Evolutionary conservation across 768 basidiomycete species (phyloP), one percentile per base, ranked within the genome.

Genomic region (Cyclocybe aegerita): DNA sequence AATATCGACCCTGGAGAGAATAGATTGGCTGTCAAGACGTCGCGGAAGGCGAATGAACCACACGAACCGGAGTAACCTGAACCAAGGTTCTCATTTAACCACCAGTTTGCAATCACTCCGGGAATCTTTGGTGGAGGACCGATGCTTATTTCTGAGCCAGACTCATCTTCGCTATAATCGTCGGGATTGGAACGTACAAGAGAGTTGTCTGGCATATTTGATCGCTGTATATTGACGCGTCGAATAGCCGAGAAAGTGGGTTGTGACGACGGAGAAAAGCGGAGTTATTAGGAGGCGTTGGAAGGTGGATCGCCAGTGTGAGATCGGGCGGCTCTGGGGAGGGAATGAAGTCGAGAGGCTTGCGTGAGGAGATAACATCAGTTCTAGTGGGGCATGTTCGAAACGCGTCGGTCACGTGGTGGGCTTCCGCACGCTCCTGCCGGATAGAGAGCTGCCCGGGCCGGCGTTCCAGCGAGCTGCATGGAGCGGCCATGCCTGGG

Each of bases 11-110:
- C 88, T 90, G 55, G 17, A 36, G 10, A 40, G 16, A 29, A 29
- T 29, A 9, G 31, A 30, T 37, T 23, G 16, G 14, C 23, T 7
- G 3, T 2, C 10, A 40, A 15, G 9, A 11, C 23, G 14, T 47
- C 16, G 14, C 8, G 12, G 30, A 4, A 50, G 23, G 39, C 5
- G 6, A 43, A 23, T n/a, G 9, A 39, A 16, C 9, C 42, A 46
- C 12, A 61, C 74, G 50, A 50, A 83, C 88, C 88, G 53, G 87
- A 88, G 61, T 85, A 90, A 2, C 88, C 88, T 39, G 86, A 82
- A 16, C 88, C 88, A 29, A 90, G 71, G 12, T 70, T 73, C 34
- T 81, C 74, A 15, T 75, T 72, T 32, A 90, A 61, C 66, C 72
- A 79, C 68, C 77, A 89, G 61, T 88, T 88, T 11, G 75, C 84